A percentile compares a stretch with the other conserved stretches of the same genome.
Evolutionary conservation across 306 rosid species (phyloP).

Genomic region (Luffa acutangula): DNA sequence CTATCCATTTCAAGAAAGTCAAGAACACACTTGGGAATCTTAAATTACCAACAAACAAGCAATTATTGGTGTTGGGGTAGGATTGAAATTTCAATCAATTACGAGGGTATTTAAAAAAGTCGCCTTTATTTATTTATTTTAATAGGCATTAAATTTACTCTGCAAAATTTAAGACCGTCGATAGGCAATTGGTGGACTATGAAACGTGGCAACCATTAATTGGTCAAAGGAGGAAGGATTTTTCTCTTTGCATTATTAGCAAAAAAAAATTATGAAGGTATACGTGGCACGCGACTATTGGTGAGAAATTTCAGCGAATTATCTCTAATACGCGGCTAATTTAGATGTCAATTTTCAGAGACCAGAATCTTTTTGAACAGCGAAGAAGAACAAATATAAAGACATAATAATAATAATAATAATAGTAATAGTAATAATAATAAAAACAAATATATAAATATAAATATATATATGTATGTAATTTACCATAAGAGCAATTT

Average conservation of each 20-base stretch:
- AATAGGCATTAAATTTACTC: background rate
- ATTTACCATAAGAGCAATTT: background rate
- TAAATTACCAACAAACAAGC: background rate
- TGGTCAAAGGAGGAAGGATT: background rate
- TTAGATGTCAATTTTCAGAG: background rate
- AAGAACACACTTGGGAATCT: background rate
- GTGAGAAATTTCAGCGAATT: background rate
- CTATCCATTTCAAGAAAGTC: background rate
- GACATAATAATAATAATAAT: background rate
- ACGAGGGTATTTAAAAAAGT: background rate
- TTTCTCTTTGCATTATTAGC: background rate
- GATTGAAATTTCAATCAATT: background rate
- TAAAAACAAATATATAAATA: background rate
- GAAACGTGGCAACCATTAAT: background rate
- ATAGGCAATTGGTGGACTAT: background rate
- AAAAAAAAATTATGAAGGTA: background rate
- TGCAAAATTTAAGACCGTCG: background rate
- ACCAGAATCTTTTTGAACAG: conserved; percentile 9
- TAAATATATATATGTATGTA: background rate
- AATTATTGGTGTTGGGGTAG: background rate
- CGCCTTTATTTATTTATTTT: background rate
- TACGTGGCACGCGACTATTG: background rate
- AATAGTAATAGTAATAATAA: background rate
- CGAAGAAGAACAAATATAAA: conserved; percentile 3
- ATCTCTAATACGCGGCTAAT: conserved; percentile 5